phyloP scores from a whole-genome alignment of 2,329 filamentous ascomycete genomes.

The Onygenales sp. region DNA sequence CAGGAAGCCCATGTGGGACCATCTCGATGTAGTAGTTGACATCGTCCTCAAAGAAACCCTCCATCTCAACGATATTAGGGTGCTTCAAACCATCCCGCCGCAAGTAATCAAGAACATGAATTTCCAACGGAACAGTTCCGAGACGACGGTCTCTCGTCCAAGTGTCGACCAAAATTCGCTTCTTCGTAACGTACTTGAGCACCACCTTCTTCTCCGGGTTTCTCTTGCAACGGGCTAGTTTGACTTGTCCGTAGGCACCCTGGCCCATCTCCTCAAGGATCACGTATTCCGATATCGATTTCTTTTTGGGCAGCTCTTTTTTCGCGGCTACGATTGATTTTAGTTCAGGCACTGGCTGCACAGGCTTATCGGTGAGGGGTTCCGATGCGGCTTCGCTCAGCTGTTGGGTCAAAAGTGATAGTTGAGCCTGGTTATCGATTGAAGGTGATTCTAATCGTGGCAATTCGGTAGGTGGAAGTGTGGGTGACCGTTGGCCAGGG shows the following conservation, averaged over 20 bases:
- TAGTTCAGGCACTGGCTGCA: slow-evolving; percentile 26
- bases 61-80: slow-evolving; percentile 60
- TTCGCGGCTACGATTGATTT: slow-evolving; percentile 11
- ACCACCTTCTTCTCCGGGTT: slow-evolving; percentile 72
- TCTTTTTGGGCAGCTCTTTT: slow-evolving; percentile 48
- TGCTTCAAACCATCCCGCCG: slow-evolving; percentile 59
- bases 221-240: slow-evolving; percentile 79
- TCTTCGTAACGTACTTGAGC: slow-evolving; percentile 95
- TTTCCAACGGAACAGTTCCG: slow-evolving; percentile 91
- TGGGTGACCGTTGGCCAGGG: slow-evolving; percentile 55
- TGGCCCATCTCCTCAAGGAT: slow-evolving; percentile 98
- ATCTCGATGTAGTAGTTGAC: slow-evolving; percentile 98
- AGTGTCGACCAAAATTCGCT: slow-evolving; percentile 91
- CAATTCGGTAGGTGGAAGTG: slow-evolving; percentile 20
- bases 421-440: slow-evolving; percentile 28
- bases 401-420: slow-evolving; percentile 42
- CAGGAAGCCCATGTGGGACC: slow-evolving; percentile 81
- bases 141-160: slow-evolving; percentile 92
- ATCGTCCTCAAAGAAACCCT: slow-evolving; percentile 55
- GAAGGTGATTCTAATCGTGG: slow-evolving; percentile 17
- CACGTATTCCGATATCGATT: slow-evolving; percentile 78
- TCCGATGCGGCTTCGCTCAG: slow-evolving; percentile 41
- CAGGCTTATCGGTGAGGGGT: slow-evolving; percentile 32
- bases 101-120: slow-evolving; percentile 91
- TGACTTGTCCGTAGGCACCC: slow-evolving; percentile 95